Percentiles rank a stretch among this genome's conserved stretches.
Evolutionary conservation across 2,329 filamentous ascomycete genomes (phyloP).

Genomic region (Aspergillus caelatus): DNA sequence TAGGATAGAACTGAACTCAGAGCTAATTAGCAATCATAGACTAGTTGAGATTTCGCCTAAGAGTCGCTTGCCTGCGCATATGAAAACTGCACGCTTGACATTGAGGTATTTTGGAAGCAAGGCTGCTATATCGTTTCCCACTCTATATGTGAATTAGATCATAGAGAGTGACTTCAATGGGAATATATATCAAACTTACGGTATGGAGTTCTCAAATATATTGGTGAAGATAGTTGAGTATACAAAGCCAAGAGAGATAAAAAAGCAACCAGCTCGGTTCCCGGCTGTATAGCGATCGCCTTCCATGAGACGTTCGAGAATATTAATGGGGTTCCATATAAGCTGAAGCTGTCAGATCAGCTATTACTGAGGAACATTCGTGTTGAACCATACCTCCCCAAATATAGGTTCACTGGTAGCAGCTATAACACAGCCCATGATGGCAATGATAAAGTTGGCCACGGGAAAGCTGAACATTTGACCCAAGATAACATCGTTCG

Average conservation of each 20-base stretch:
- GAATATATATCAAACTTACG: conserved; percentile 15
- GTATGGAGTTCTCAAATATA: conserved; percentile 49
- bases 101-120: conserved; percentile 45
- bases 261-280: conserved; percentile 44
- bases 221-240: conserved; percentile 49
- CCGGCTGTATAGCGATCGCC: conserved; percentile 36
- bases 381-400: conserved; percentile 24
- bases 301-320: conserved; percentile 41
- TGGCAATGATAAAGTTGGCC: conserved; percentile 40
- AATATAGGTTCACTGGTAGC: conserved; percentile 35
- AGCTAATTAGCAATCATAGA: background rate
- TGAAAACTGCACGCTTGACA: conserved; percentile 44
- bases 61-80: conserved; percentile 29
- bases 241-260: conserved; percentile 46
- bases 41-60: background rate
- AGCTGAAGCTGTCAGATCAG: conserved; percentile 18
- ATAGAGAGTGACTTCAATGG: too few species aligned
- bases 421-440: conserved; percentile 46
- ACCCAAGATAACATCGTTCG: conserved; percentile 45
- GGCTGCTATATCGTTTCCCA: conserved; percentile 43
- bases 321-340: conserved; percentile 40
- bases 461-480: conserved; percentile 48
- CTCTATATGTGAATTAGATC: conserved; percentile 16
- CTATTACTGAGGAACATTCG: background rate
- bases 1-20: conserved; percentile 29